Percentiles rank a stretch among this genome's conserved stretches.
phyloP scores from a whole-genome alignment of 73 alveolate genomes.

The Durusdinium trenchii region DNA sequence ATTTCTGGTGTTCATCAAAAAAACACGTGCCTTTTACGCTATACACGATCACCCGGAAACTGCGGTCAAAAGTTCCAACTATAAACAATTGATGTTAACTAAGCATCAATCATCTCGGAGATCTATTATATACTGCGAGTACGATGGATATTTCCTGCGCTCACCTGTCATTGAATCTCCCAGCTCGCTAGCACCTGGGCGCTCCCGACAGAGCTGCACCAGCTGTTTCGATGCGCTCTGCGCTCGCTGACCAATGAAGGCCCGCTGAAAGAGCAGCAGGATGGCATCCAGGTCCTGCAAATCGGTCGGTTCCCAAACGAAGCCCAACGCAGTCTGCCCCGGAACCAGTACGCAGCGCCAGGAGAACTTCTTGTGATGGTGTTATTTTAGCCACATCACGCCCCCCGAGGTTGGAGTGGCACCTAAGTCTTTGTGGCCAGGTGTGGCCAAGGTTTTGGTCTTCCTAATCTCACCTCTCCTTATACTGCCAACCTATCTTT shows the following conservation, averaged over 20 bases:
- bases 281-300: conserved; percentile 76
- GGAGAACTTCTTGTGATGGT: no score
- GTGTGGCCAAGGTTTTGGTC: no score
- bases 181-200: not conserved
- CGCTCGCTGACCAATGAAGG: conserved; percentile 88
- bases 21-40: not conserved
- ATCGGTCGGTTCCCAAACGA: no score
- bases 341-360: no score
- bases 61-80: not conserved
- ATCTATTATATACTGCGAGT: not conserved
- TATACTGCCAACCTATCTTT: no score
- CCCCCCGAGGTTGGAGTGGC: no score
- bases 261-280: conserved; percentile 88
- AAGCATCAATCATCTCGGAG: not conserved
- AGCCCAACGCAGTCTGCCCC: no score
- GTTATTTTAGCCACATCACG: no score
- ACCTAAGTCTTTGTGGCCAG: no score
- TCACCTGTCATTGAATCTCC: not conserved
- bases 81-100: not conserved
- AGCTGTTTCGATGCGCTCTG: conserved; percentile 76
- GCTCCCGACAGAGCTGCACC: conserved; percentile 63
- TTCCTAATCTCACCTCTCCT: no score
- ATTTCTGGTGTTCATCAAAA: no score
- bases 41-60: not conserved
- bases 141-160: not conserved